phyloP scores from a whole-genome alignment of 2,329 filamentous ascomycete genomes.

The Madurella fahalii region DNA sequence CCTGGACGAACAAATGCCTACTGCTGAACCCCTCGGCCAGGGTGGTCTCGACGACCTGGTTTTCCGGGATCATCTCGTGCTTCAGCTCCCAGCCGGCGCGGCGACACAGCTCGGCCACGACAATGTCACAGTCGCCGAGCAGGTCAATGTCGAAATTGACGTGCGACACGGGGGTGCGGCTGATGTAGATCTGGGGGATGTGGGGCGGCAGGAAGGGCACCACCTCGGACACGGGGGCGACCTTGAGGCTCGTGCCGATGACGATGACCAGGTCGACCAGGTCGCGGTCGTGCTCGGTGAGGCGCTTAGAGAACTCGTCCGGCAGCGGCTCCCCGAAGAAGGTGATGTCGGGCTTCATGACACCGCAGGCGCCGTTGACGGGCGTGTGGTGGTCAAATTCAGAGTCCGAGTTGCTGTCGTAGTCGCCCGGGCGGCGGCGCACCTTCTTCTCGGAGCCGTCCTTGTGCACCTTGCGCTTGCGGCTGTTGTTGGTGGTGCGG shows the following conservation, averaged over 20 bases:
- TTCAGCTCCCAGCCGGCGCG: slow-evolving; percentile 74
- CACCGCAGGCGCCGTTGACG: slow-evolving; percentile 58
- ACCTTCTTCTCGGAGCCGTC: slow-evolving; percentile 36
- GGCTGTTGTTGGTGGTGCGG: slow-evolving; percentile 36
- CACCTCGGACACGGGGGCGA: slow-evolving; percentile 90
- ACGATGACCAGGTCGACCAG: slow-evolving; percentile 86
- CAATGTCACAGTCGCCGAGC: slow-evolving; percentile 88
- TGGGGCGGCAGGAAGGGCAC: slow-evolving; percentile 72
- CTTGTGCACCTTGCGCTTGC: slow-evolving; percentile 50
- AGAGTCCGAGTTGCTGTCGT: slow-evolving; percentile 42
- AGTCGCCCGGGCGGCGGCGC: slow-evolving; percentile 38
- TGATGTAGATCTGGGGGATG: slow-evolving; percentile 88
- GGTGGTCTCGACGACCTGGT: slow-evolving; percentile 57
- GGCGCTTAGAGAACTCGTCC: slow-evolving; percentile 72
- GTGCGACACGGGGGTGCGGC: slow-evolving; percentile 76
- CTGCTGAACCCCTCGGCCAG: slow-evolving; percentile 44
- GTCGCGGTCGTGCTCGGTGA: slow-evolving; percentile 76
- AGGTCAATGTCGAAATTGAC: slow-evolving; percentile 96
- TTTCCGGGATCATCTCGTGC: slow-evolving; percentile 77
- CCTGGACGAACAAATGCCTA: slow-evolving; percentile 40
- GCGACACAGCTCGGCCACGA: slow-evolving; percentile 81
- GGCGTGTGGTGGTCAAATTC: slow-evolving; percentile 47
- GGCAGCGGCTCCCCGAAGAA: slow-evolving; percentile 94
- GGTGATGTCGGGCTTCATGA: slow-evolving; percentile 97
- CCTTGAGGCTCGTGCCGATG: slow-evolving; percentile 93